Base-by-base conservation (phyloP, 2,329 filamentous ascomycete genomes). In the Graphilbum fragrans region DNA sequence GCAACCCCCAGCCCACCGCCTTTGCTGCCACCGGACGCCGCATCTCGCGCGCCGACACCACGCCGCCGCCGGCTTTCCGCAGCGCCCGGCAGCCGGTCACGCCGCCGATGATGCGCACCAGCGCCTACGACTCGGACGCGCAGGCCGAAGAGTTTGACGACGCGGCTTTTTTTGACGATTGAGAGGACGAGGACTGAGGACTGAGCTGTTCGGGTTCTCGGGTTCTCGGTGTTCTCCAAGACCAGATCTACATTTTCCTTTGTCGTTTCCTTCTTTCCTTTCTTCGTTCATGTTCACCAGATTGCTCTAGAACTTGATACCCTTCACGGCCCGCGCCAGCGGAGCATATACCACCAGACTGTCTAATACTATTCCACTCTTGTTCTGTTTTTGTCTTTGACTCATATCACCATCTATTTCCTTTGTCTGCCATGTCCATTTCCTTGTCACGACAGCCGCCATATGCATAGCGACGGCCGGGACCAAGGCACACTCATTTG, bases 111-210 rank as follows among this genome's bases (percentile, higher is more conserved):
- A 74, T 77, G 70, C 64, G 64, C 27, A 57, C 67, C 27, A 67
- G 65, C 45, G 66, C 65, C 25, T 81, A 80, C 54, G 77, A 81
- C 53, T 66, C 66, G 23, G 76, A 81, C 55, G 77, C 77, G 7
- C 69, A 69, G 31, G 65, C 69, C 3, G 74, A 69, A 43, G 69
- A 74, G 41, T 74, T 74, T 58, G 72, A 77, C 51, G 72, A 77
- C 54, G 67, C 72, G 27, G 71, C 69, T 41, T 76, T 76, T 58
- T 74, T 74, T 49, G 69, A 72, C 48, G 67, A 73, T 50, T 50
- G 33, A 37, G 40, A 7, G 17, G 31, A 6, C 6, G 14, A 10
- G 12, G 31, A 20, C 14, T n/a, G n/a, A n/a, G n/a, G n/a, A n/a
- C n/a, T n/a, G n/a, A n/a, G n/a, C n/a, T n/a, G n/a, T n/a, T n/a